phyloP scores from a whole-genome alignment of 257 asterid genomes.

The Plantago ovata region DNA sequence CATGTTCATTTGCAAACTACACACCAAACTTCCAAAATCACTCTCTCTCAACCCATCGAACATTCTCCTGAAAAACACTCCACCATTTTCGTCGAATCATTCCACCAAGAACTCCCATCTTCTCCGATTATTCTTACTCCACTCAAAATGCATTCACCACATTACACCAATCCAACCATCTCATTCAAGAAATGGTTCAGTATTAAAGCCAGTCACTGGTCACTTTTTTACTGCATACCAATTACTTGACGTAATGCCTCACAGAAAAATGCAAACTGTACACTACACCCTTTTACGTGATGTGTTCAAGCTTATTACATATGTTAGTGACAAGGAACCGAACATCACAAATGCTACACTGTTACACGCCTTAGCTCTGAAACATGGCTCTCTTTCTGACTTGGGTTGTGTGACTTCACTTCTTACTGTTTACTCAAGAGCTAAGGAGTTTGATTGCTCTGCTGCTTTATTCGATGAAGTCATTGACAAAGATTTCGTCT shows the following conservation, averaged over 20 bases:
- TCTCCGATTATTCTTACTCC: background rate
- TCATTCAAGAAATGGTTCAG: slow-evolving; percentile 13
- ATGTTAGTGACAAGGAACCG: slow-evolving; percentile 24
- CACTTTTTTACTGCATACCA: slow-evolving; percentile 27
- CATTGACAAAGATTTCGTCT: slow-evolving; percentile 43
- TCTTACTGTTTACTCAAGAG: slow-evolving; percentile 49
- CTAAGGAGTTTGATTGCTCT: slow-evolving; percentile 35
- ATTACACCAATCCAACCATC: slow-evolving; percentile 9
- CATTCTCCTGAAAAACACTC: slow-evolving; percentile 2
- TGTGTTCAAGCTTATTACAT: slow-evolving; percentile 30
- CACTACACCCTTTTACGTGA: slow-evolving; percentile 25
- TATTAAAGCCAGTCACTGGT: background rate
- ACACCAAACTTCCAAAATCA: slow-evolving; percentile 22
- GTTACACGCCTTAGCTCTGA: slow-evolving; percentile 48
- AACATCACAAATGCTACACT: slow-evolving; percentile 22
- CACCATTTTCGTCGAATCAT: background rate
- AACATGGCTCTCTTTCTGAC: slow-evolving; percentile 45
- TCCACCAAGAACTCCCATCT: background rate
- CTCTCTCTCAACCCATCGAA: slow-evolving; percentile 4
- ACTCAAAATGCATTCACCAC: slow-evolving; percentile 2
- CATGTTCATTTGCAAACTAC: slow-evolving; percentile 26
- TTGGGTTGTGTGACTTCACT: slow-evolving; percentile 39
- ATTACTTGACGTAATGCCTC: slow-evolving; percentile 34
- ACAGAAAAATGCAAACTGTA: slow-evolving; percentile 20
- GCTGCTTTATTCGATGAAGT: slow-evolving; percentile 41